Percentiles rank a stretch among this genome's conserved stretches.
These are phyloP conservation scores for Astraeus odoratus DNA, from an alignment of 768 basidiomycete genomes.

Conservation along the genomic window DNA sequence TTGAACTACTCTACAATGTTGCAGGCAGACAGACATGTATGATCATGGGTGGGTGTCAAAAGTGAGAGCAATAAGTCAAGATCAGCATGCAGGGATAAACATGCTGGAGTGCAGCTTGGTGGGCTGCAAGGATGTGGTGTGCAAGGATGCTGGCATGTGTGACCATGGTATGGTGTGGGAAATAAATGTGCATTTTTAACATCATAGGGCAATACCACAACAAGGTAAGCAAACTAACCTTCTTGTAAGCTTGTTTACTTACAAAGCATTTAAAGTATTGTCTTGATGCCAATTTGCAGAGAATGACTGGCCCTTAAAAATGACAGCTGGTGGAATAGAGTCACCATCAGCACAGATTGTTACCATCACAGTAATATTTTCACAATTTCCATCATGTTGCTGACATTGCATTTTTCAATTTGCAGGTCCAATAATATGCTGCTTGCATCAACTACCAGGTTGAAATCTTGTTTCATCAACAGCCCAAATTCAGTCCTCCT, in stretches of 20 bases:
- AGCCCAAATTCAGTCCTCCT: constrained; percentile 7
- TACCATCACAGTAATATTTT: constrained; percentile 24
- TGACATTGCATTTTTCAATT: constrained; percentile 9
- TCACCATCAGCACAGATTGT: constrained; percentile 37
- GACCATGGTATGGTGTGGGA: no score
- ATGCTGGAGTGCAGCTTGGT: no score
- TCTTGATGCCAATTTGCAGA: constrained; percentile 23
- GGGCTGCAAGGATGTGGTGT: no score
- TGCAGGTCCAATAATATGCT: constrained; percentile 4
- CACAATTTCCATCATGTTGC: constrained; percentile 12
- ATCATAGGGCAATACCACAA: constrained; percentile 8
- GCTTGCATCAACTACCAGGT: constrained; percentile 1
- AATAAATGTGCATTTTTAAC: no score
- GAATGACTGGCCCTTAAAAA: constrained; percentile 28
- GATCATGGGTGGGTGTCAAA: no score
- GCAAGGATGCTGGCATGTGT: no score
- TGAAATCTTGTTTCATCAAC: constrained; percentile 13
- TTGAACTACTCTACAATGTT: no score
- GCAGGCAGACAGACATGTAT: no score
- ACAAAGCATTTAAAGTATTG: constrained; percentile 19
- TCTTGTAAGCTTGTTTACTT: constrained; percentile 19
- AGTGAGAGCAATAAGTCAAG: no score
- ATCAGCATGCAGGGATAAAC: no score
- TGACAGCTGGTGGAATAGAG: constrained; percentile 19
- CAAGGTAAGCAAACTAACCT: constrained; percentile 25